Conservation (phyloP, 2,329 filamentous ascomycete genomes). For the Colletotrichum sp. region DNA sequence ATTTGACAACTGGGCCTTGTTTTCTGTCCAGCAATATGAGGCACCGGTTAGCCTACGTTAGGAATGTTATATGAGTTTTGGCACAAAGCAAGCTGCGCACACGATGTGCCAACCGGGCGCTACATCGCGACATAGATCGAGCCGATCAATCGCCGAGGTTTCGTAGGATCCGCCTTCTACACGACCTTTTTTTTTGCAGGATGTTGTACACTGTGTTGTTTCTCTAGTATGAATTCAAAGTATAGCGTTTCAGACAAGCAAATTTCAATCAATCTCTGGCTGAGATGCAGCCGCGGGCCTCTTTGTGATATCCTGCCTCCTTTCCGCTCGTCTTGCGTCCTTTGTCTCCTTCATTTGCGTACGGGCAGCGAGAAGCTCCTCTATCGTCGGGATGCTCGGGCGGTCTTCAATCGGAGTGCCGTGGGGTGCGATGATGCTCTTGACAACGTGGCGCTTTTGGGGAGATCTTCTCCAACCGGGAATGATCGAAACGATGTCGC, state of each 20-base stretch:
- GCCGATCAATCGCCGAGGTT: neutral
- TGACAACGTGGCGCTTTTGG: conserved; percentile 75
- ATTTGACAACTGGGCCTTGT: neutral
- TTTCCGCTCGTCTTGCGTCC: conserved; percentile 53
- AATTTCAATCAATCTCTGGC: neutral
- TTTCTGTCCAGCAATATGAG: neutral
- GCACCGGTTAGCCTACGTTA: neutral
- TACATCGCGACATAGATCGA: neutral
- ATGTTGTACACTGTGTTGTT: neutral
- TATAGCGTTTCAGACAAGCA: neutral
- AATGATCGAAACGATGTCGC: conserved; percentile 77
- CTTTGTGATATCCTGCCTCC: conserved; percentile 23
- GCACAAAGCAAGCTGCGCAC: neutral
- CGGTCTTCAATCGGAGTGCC: conserved; percentile 68
- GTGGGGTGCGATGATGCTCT: conserved; percentile 73
- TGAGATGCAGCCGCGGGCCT: neutral
- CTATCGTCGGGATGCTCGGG: conserved; percentile 68
- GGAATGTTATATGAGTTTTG: neutral
- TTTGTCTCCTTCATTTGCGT: conserved; percentile 63
- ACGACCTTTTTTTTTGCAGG: neutral
- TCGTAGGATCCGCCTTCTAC: neutral
- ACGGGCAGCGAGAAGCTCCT: conserved; percentile 63
- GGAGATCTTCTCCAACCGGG: conserved; percentile 70
- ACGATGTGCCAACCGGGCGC: neutral
- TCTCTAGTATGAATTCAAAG: neutral